A percentile compares a stretch with the other conserved stretches of the same genome.
Conservation (phyloP, 345 rosid species). For the Populus euphratica region DNA sequence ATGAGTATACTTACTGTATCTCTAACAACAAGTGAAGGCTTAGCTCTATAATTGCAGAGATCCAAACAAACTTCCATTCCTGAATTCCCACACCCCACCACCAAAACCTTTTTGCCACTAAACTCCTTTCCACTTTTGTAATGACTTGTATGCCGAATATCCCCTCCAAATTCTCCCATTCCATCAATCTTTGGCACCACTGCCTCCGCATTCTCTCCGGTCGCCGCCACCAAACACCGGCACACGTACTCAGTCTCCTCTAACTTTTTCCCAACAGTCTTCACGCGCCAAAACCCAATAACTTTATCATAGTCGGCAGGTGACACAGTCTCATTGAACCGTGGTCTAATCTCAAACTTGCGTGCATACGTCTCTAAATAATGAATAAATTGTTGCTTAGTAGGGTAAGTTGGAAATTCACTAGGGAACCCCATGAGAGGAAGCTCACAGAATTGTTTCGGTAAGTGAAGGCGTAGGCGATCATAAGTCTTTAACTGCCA, state of each 20-base stretch:
- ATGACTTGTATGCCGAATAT: slow-evolving; percentile 36
- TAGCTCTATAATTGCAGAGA: slow-evolving; percentile 43
- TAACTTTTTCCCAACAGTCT: slow-evolving; percentile 16
- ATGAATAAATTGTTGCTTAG: slow-evolving; percentile 20
- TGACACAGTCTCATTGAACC: slow-evolving; percentile 41
- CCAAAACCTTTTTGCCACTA: slow-evolving; percentile 40
- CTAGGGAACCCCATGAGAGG: slow-evolving; percentile 23
- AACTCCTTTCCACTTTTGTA: slow-evolving; percentile 41
- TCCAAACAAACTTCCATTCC: slow-evolving; percentile 58
- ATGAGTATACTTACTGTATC: slow-evolving; percentile 28
- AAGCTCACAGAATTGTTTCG: slow-evolving; percentile 33
- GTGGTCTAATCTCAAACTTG: slow-evolving; percentile 30
- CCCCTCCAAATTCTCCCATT: slow-evolving; percentile 36
- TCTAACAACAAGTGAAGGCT: slow-evolving; percentile 48
- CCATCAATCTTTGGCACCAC: slow-evolving; percentile 48
- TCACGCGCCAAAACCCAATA: slow-evolving; percentile 43
- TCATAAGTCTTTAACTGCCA: slow-evolving; percentile 32
- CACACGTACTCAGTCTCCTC: slow-evolving; percentile 43
- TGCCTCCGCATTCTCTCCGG: slow-evolving; percentile 52
- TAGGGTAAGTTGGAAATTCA: slow-evolving; percentile 25
- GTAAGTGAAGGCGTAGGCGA: slow-evolving; percentile 31
- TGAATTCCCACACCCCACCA: slow-evolving; percentile 59
- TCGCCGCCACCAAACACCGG: slow-evolving; percentile 54
- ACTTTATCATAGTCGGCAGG: slow-evolving; percentile 35
- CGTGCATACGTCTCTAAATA: slow-evolving; percentile 20